Evolutionary conservation across 129 eudicot species (phyloP), one percentile per base, ranked within the genome.

Genomic region (Arctium minus): DNA sequence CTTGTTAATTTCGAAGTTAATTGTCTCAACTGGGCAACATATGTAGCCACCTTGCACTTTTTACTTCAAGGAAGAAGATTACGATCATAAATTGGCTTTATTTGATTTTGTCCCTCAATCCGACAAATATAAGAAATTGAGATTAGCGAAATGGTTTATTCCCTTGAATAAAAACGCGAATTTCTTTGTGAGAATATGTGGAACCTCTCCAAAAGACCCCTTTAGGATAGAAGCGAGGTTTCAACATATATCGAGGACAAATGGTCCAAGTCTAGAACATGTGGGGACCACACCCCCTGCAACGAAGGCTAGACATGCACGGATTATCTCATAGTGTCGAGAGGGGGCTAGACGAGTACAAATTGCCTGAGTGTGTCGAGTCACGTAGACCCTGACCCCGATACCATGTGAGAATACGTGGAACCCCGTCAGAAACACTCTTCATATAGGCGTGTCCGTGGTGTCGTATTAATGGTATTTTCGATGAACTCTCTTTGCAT

Each of bases 1-100:
- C 72, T 68, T 38, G 12, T 40, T 60, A 32, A 65, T 2, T 22
- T 79, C 72, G 11, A 83, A 53, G 48, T 50, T 83, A 74, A 67
- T 9, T 3, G 22, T 39, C 74, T 29, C 3, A 30, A 60, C 31
- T 22, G n/a, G 27, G n/a, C 35, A 73, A 22, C 36, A 73, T 73
- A 40, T 18, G 60, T 22, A 67, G 35, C 33, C 71, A 29, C 12
- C 40, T 22, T 73, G 36, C 62, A 39, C 60, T 40, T 37, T 35
- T 37, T 3, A n/a, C 44, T 71, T 35, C 37, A 36, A 6, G 12
- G 7, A 17, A 72, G 37, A 72, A 38, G 12, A 17, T 17, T 65
- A 65, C 35, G 48, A 72, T 46, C 13, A 44, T 8, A 44, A 44
- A 9, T 44, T 44, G 53, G 53, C 53, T 44, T 44, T 10, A 44